These are phyloP conservation scores for Isoetes engelmannii DNA, from an alignment of 83 land plant genomes.

Conservation along the genomic window DNA sequence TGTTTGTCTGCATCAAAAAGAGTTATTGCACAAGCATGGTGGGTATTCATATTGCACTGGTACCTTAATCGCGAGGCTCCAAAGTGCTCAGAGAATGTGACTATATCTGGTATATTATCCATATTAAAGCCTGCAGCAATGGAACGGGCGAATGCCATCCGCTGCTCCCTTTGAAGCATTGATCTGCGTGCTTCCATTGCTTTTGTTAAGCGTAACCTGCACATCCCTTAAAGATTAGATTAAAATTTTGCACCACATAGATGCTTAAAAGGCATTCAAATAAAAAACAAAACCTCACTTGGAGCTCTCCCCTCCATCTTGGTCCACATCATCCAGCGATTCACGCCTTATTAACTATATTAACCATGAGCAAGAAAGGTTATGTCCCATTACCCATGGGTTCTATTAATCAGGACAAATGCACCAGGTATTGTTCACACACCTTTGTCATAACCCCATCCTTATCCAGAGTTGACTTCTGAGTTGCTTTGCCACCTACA, in stretches of 20 bases:
- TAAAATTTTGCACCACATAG: neutral
- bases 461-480: no score
- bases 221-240: neutral
- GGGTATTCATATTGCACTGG: neutral
- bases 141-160: conserved; percentile 66
- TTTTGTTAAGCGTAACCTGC: conserved; percentile 43
- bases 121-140: conserved; percentile 47
- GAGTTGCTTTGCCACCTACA: no score
- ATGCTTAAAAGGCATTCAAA: neutral
- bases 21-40: neutral
- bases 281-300: neutral
- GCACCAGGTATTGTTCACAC: no score
- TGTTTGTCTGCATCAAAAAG: neutral
- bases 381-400: no score
- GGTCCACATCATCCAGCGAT: neutral
- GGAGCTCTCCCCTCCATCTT: neutral
- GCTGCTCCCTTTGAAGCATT: conserved; percentile 54
- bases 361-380: no score
- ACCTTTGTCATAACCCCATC: no score
- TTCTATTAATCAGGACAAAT: no score
- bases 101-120: conserved; percentile 42
- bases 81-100: conserved; percentile 51
- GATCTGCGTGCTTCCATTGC: conserved; percentile 47
- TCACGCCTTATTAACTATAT: no score
- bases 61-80: conserved; percentile 65